Percentiles rank a stretch among this genome's conserved stretches.
Conservation (phyloP, 73 alveolate genomes). For the Breviolum minutum region DNA sequence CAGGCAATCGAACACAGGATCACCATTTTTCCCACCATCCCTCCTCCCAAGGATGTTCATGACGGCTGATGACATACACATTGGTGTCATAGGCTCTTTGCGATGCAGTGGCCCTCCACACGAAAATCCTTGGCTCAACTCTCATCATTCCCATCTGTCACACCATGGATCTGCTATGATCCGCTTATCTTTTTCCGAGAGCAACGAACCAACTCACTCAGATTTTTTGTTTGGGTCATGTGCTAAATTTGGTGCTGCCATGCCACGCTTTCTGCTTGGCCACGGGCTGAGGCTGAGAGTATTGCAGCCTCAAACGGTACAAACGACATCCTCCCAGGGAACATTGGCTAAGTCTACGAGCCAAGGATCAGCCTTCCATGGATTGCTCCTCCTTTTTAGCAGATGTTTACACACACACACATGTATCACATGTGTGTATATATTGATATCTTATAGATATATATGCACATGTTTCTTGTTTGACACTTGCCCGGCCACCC, state of each 20-base stretch:
- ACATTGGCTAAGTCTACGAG: too few species aligned
- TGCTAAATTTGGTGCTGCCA: background rate
- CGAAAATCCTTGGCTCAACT: slow-evolving; percentile 12
- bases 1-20: background rate
- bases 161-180: too few species aligned
- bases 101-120: slow-evolving; percentile 64
- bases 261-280: slow-evolving; percentile 27
- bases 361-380: too few species aligned
- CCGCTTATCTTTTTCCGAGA: too few species aligned
- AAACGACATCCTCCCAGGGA: background rate
- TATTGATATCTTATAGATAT: too few species aligned
- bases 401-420: background rate
- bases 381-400: background rate
- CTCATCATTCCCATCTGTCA: too few species aligned
- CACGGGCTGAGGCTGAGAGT: slow-evolving; percentile 3
- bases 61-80: slow-evolving; percentile 50
- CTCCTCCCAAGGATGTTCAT: slow-evolving; percentile 62
- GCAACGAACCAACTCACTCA: too few species aligned
- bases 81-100: slow-evolving; percentile 64
- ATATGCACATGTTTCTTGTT: too few species aligned
- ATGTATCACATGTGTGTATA: too few species aligned
- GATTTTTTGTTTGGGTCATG: background rate
- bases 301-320: background rate
- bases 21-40: background rate
- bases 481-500: too few species aligned